phyloP scores from a whole-genome alignment of 2,329 filamentous ascomycete species.

The Xylaria sp. region DNA sequence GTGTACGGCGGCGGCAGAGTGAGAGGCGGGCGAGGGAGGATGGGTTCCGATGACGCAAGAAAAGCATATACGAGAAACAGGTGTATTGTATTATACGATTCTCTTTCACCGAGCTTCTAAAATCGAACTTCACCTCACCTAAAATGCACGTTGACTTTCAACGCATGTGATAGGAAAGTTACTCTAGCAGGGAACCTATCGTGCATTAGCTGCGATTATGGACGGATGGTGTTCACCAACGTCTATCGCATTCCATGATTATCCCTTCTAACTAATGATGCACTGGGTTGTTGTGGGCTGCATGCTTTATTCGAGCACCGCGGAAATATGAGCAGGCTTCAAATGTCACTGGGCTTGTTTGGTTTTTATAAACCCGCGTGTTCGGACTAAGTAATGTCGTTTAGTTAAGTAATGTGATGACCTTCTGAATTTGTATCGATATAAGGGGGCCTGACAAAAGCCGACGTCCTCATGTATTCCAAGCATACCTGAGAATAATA shows the following conservation, averaged over 20 bases:
- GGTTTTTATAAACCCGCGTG: no score
- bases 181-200: background rate
- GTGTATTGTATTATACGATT: constrained; percentile 36
- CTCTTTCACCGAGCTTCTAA: constrained; percentile 29
- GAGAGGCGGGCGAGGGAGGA: constrained; percentile 28
- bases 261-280: no score
- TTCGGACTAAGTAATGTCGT: no score
- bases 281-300: no score
- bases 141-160: background rate
- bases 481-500: background rate
- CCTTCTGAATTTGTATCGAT: background rate
- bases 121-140: constrained; percentile 23
- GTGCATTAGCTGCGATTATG: background rate
- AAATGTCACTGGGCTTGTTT: no score
- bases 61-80: constrained; percentile 18
- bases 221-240: background rate
- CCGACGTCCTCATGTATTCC: background rate
- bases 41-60: constrained; percentile 19
- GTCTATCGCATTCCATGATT: background rate
- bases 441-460: no score
- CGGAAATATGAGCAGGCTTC: no score
- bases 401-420: background rate
- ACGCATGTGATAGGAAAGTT: background rate
- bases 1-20: constrained; percentile 25
- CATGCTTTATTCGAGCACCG: no score